Evolutionary conservation across 2,329 filamentous ascomycete genomes (phyloP).

Genomic region (Chaetomium globosum): DNA sequence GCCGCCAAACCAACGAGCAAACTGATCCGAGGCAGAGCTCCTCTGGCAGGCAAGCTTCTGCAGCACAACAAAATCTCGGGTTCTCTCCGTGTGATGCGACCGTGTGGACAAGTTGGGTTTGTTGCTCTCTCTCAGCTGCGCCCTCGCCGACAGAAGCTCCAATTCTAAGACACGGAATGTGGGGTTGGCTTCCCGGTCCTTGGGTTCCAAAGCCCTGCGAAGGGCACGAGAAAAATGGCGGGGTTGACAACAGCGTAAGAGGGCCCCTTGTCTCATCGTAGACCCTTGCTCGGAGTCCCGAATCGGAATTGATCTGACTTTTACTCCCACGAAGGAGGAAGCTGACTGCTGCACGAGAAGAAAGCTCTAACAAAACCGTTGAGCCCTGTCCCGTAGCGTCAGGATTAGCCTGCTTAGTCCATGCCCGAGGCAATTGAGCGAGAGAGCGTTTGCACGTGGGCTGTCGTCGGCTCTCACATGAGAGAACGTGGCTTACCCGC

Average conservation of each 20-base stretch:
- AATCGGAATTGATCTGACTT: constrained; percentile 23
- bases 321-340: constrained; percentile 16
- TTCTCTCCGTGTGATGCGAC: constrained; percentile 14
- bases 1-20: background rate
- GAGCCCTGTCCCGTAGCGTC: constrained; percentile 7
- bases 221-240: constrained; percentile 15
- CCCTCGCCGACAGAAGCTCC: constrained; percentile 7
- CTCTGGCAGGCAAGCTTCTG: constrained; percentile 1
- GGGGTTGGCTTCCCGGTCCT: constrained; percentile 20
- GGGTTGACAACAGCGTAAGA: constrained; percentile 16
- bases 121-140: constrained; percentile 1
- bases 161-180: constrained; percentile 24
- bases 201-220: constrained; percentile 7
- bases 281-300: constrained; percentile 19
- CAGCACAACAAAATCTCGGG: constrained; percentile 21
- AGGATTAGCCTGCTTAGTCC: background rate
- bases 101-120: background rate
- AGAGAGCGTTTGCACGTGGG: constrained; percentile 14
- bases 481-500: background rate
- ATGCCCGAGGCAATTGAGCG: constrained; percentile 7
- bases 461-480: constrained; percentile 5
- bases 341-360: constrained; percentile 14
- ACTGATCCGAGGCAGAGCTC: background rate
- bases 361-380: constrained; percentile 9
- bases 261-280: constrained; percentile 17